These are phyloP conservation scores for Solanum piurae DNA, from an alignment of 257 asterid genomes.

Conservation along the genomic window DNA sequence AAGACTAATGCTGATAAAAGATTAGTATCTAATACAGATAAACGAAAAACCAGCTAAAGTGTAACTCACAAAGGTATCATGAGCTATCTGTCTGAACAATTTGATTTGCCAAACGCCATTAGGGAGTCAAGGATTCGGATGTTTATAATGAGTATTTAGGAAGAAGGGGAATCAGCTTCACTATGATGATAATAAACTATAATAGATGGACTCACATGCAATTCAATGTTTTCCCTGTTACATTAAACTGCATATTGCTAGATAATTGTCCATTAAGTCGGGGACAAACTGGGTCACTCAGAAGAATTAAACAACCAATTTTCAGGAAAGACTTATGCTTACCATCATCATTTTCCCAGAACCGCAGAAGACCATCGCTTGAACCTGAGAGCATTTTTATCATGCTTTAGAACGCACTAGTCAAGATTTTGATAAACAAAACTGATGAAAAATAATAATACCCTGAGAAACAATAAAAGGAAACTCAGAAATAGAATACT, in stretches of 20 bases:
- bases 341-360: constrained; percentile 97
- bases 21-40: not conserved
- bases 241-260: not conserved
- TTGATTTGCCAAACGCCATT: not conserved
- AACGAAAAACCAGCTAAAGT: not conserved
- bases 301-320: not conserved
- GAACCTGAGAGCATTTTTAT: constrained; percentile 49
- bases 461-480: not conserved
- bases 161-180: not conserved
- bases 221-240: not conserved
- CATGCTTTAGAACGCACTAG: not conserved
- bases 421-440: not conserved
- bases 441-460: not conserved
- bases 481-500: not conserved
- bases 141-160: not conserved
- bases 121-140: not conserved
- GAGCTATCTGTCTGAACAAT: not conserved
- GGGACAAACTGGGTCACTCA: not conserved
- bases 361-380: constrained; percentile 80
- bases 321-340: constrained; percentile 14
- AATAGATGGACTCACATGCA: not conserved
- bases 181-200: not conserved
- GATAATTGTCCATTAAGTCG: not conserved
- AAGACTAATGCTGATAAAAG: not conserved
- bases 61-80: not conserved